Evolutionary conservation across 108 stramenopile species (phyloP), one percentile per base, ranked within the genome.

Genomic region (Pseudonitzschia pungens): DNA sequence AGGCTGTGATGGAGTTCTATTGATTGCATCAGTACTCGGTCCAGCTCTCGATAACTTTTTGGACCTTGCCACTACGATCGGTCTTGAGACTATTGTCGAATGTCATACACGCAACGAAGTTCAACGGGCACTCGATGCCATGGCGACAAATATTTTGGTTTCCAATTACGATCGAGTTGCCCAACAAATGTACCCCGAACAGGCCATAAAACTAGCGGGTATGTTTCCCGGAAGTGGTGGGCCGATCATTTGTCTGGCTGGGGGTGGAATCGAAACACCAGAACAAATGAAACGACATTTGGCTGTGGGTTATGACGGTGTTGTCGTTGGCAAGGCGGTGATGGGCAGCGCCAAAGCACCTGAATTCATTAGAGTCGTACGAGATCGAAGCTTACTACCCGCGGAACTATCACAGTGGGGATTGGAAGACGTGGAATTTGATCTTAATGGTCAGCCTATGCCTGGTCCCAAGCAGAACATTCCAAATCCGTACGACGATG

Each of bases 101-200:
- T 92, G 92, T 72, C 94, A 95, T 72, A 95, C 94, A 4, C 78
- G 76, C 18, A 91, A 89, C 71, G 94, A 92, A 80, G 94, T 95
- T 7, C 80, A 92, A 68, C 83, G 88, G 40, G 92, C 94, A 0
- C 64, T 95, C 60, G 92, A 88, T 62, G 77, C 85, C 24, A 33
- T 92, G 62, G 94, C 92, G 4, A 84, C 85, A 27, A 95, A 89
- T 60, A 92, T 95, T 64, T 73, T 95, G 80, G 92, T 95, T 40
- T 81, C 81, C 65, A 95, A 95, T 72, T 82, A 91, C 50, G 94
- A 95, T 83, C 83, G 94, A 40, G 79, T 95, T 18, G 55, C 77
- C 15, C 84, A 88, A 24, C 29, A 77, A 54, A 81, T 87, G 55
- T 62, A 87, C 62, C 86, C 86, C 27, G 76, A 95, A 22, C 94